Conservation (phyloP, 2,329 filamentous ascomycete genomes). For the Rutstroemia sp. region DNA sequence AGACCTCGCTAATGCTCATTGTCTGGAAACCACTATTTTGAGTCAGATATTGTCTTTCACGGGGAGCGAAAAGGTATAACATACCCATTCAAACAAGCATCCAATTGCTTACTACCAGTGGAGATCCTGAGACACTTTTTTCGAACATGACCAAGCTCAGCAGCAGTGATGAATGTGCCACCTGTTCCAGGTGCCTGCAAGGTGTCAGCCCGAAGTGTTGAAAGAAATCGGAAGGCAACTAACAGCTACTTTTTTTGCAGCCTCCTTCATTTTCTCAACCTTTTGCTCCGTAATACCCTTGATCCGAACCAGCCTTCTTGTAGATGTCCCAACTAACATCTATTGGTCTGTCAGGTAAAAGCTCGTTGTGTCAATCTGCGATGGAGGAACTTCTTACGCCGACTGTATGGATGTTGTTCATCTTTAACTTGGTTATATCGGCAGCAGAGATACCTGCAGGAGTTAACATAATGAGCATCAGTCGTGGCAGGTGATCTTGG, state of each 20-base stretch:
- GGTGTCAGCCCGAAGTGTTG: constrained; percentile 11
- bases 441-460: constrained; percentile 50
- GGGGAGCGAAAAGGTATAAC: background rate
- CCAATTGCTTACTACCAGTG: constrained; percentile 63
- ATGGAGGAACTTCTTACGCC: constrained; percentile 37
- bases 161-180: constrained; percentile 51
- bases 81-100: constrained; percentile 56
- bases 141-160: constrained; percentile 55
- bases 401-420: constrained; percentile 55
- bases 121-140: constrained; percentile 58
- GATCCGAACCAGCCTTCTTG: constrained; percentile 55
- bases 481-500: background rate
- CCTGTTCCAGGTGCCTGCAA: constrained; percentile 47
- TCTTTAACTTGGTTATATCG: constrained; percentile 59
- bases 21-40: constrained; percentile 55
- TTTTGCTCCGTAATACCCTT: constrained; percentile 65
- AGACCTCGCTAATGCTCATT: constrained; percentile 61
- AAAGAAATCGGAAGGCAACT: constrained; percentile 6
- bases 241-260: constrained; percentile 39
- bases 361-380: background rate
- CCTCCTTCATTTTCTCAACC: constrained; percentile 65
- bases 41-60: constrained; percentile 5
- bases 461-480: constrained; percentile 6
- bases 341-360: constrained; percentile 24
- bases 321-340: constrained; percentile 53